Base-by-base conservation (phyloP, 495 filamentous ascomycete species). In the Evansstolkia leycettana region DNA sequence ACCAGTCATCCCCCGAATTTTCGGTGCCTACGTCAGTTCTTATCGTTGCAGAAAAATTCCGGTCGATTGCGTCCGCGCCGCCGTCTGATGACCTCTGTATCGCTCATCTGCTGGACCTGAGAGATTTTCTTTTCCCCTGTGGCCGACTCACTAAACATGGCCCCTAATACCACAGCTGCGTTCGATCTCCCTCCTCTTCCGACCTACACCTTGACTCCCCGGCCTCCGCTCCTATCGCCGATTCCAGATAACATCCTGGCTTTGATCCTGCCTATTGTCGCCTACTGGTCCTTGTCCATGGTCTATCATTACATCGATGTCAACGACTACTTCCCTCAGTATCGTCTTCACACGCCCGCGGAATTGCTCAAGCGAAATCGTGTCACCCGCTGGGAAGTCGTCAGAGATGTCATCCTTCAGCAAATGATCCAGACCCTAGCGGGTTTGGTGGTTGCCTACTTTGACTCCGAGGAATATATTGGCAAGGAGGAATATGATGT, bases 341-440 rank as follows among this genome's bases (percentile, higher is more conserved):
- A 94, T 61, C 78, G 89, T 34, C 64, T 95, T 28, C 89, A 94
- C 66, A 94, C 89, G 0, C 87, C 89, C 17, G 84, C 82, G 33
- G 89, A 94, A 49, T 71, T 94, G 36, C 52, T 78, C 12, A 81
- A 84, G 56, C 70, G 89, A 39, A 96, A 96, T 58, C 84, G 81
- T 45, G 89, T 84, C 31, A 72, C 79, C 34, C 72, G 82, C 34
- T 80, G 68, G 57, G 78, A 94, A 42, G 85, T 93, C 2, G 72
- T 85, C 14, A 77, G 80, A 47, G 85, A 92, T 67, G 86, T 94
- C 41, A 58, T 94, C 26, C 47, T 94, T 20, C 85, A 96, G 53
- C 89, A 96, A 45, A 47, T 84, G n/a, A 76, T 94, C 19, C 88
- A 94, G 57, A 82, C 81, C 1, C 54, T 69, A 8, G 70, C 82